A percentile compares a stretch with the other conserved stretches of the same genome.
phyloP scores from a whole-genome alignment of 2,329 filamentous ascomycete species.

The Fusarium foetens region DNA sequence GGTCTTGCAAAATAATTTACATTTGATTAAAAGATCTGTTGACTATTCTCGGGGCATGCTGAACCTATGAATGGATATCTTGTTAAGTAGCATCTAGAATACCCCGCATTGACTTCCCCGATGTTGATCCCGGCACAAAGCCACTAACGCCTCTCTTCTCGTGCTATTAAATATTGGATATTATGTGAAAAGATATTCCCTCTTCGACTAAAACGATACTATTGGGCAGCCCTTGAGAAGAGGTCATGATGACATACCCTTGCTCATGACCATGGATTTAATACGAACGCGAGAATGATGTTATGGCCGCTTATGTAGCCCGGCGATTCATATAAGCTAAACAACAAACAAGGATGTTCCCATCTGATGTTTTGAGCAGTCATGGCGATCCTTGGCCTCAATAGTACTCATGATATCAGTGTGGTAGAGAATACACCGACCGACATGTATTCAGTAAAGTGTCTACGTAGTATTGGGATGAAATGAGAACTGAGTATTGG shows the following conservation, averaged over 20 bases:
- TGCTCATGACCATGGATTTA: background rate
- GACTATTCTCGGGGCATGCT: background rate
- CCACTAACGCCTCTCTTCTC: background rate
- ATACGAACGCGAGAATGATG: slow-evolving; percentile 1
- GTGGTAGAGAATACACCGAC: background rate
- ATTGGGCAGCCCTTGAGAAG: background rate
- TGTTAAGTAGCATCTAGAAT: background rate
- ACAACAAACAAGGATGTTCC: slow-evolving; percentile 23
- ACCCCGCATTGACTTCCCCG: background rate
- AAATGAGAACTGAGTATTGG: background rate
- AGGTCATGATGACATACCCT: slow-evolving; percentile 3
- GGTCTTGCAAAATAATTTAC: too few relatives aligned
- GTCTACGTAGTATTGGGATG: background rate
- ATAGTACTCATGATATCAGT: slow-evolving; percentile 7
- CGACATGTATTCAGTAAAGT: background rate
- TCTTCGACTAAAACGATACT: background rate
- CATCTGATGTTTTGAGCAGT: background rate
- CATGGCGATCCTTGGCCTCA: background rate
- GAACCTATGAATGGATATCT: background rate
- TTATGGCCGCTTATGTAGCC: background rate
- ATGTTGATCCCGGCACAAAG: background rate
- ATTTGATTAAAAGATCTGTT: background rate
- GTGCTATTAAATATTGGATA: background rate
- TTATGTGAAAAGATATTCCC: background rate
- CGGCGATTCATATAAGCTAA: slow-evolving; percentile 2